A percentile compares a stretch with the other conserved stretches of the same genome.
Conservation (phyloP, 208 protist genomes). For the Crithidia mellificae region DNA sequence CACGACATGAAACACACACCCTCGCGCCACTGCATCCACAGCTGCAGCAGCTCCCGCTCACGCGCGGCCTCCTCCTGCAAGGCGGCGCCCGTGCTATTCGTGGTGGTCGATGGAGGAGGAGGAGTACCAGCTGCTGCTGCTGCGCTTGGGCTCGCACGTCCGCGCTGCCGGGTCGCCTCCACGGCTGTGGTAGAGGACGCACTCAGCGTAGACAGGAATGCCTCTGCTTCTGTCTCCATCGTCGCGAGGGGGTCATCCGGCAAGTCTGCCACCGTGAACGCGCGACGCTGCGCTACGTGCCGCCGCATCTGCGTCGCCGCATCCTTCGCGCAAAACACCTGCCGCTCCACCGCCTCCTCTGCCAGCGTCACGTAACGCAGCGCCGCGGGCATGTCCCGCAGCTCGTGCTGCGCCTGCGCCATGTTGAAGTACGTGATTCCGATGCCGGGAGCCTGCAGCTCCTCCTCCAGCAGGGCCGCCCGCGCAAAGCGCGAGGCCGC, state of each 20-base stretch:
- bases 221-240: conserved; percentile 1
- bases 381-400: conserved; percentile 33
- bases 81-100: not conserved
- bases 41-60: conserved; percentile 22
- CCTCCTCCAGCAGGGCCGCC: conserved; percentile 60
- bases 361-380: conserved; percentile 43
- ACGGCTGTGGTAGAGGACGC: not conserved
- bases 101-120: not conserved
- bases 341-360: conserved; percentile 61
- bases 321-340: conserved; percentile 36
- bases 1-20: conserved; percentile 61
- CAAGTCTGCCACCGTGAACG: conserved; percentile 9
- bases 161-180: no score
- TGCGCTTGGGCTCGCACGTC: no score
- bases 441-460: conserved; percentile 53
- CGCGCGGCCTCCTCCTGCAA: not conserved
- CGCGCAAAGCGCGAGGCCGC: conserved; percentile 48
- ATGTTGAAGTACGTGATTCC: conserved; percentile 85
- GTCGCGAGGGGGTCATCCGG: not conserved
- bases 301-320: conserved; percentile 32
- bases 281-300: conserved; percentile 13
- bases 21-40: conserved; percentile 66
- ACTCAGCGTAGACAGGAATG: not conserved
- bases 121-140: not conserved
- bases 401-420: conserved; percentile 63